A percentile compares a stretch with the other conserved stretches of the same genome.
Conservation (phyloP, 73 alveolate species). For the Paramecium tetraurelia region DNA sequence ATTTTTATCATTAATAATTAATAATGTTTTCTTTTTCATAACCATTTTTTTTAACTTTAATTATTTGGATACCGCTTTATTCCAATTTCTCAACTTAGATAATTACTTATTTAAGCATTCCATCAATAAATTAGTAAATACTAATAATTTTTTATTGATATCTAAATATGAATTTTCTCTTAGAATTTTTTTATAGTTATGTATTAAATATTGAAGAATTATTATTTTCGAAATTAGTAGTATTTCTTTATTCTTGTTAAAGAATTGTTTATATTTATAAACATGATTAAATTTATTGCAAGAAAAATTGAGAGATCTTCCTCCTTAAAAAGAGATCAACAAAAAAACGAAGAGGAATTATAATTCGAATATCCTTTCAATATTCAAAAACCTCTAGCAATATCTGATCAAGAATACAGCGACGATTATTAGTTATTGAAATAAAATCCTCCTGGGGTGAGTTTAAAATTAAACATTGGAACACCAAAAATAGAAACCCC, state of each 20-base stretch:
- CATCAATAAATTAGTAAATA: neutral
- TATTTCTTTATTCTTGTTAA: neutral
- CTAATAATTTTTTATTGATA: neutral
- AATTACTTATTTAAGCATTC: neutral
- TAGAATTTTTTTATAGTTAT: neutral
- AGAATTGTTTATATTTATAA: neutral
- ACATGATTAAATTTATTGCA: neutral
- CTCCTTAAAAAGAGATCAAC: neutral
- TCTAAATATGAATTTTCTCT: neutral
- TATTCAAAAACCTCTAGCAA: neutral
- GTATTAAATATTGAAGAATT: neutral
- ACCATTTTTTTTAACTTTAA: neutral
- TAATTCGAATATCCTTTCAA: neutral
- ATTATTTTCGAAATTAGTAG: neutral
- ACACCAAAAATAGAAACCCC: constrained; percentile 42
- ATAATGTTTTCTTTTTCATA: neutral
- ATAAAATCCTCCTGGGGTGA: constrained; percentile 36
- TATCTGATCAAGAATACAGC: neutral
- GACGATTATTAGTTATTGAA: neutral
- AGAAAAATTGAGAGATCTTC: neutral
- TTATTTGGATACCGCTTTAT: neutral
- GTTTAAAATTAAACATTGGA: neutral
- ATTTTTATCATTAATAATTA: neutral
- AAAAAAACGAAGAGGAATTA: neutral
- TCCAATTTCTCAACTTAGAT: neutral